A percentile compares a stretch with the other conserved stretches of the same genome.
phyloP scores from a whole-genome alignment of 2,329 filamentous ascomycete genomes.

The Pseudogymnoascus sp. region DNA sequence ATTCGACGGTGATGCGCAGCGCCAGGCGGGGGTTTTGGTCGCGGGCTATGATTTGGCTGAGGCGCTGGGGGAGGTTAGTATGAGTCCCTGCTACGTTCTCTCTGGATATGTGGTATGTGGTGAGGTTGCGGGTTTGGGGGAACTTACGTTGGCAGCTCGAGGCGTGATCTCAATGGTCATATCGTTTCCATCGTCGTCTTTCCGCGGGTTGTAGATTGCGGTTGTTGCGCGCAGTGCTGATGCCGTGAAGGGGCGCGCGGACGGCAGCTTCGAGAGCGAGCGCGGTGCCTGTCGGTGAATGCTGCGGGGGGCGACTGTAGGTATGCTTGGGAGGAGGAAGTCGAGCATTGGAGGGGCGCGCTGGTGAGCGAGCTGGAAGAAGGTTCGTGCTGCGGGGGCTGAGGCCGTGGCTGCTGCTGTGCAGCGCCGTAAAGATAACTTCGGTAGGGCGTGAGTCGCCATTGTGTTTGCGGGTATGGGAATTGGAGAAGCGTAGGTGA shows the following conservation, averaged over 20 bases:
- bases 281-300: neutral
- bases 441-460: constrained; percentile 20
- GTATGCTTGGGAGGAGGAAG: constrained; percentile 23
- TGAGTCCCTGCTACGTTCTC: neutral
- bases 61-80: constrained; percentile 16
- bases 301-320: neutral
- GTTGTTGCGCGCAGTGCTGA: constrained; percentile 32
- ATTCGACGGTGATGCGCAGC: constrained; percentile 86
- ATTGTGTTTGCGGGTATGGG: constrained; percentile 15
- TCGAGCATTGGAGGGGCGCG: constrained; percentile 23
- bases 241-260: constrained; percentile 20
- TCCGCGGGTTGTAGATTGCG: constrained; percentile 62
- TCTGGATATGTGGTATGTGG: neutral
- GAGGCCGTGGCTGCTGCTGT: constrained; percentile 12
- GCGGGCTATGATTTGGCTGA: constrained; percentile 60
- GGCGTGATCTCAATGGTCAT: constrained; percentile 80
- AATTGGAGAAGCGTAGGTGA: neutral
- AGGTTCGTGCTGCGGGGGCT: constrained; percentile 21
- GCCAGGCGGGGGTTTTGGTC: constrained; percentile 72
- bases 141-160: constrained; percentile 66
- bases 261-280: neutral
- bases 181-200: constrained; percentile 75
- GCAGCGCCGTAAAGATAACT: constrained; percentile 19
- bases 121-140: constrained; percentile 7
- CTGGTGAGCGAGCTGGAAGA: constrained; percentile 23